phyloP scores from a whole-genome alignment of 2,329 filamentous ascomycete species.

The Exophiala mesophila region DNA sequence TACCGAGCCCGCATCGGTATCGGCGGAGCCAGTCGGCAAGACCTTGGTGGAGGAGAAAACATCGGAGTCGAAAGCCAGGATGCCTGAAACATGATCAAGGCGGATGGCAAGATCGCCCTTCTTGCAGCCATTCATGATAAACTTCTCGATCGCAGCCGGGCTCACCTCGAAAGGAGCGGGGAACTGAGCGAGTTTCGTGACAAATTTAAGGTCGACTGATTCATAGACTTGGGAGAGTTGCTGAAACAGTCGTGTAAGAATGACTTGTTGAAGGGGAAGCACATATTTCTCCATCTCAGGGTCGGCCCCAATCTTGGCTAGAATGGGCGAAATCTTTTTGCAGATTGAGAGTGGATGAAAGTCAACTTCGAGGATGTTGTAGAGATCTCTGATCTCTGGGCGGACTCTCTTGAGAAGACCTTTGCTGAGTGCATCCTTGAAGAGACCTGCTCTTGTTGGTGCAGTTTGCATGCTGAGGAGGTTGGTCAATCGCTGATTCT shows the following conservation, averaged over 20 bases:
- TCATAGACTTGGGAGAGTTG: slow-evolving; percentile 98
- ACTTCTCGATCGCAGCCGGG: slow-evolving; percentile 91
- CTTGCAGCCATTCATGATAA: slow-evolving; percentile 99
- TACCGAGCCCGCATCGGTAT: slow-evolving; percentile 75
- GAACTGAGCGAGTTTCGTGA: slow-evolving; percentile 90
- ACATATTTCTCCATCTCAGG: slow-evolving; percentile 98
- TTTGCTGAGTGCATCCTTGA: slow-evolving; percentile 95
- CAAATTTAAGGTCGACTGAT: slow-evolving; percentile 89
- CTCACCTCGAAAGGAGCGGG: slow-evolving; percentile 93
- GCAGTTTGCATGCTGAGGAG: slow-evolving; percentile 87
- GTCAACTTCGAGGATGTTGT: slow-evolving; percentile 98
- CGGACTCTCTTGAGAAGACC: slow-evolving; percentile 86
- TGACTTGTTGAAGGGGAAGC: slow-evolving; percentile 92
- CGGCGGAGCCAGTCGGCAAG: slow-evolving; percentile 81
- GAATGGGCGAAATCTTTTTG: slow-evolving; percentile 96
- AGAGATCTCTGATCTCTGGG: slow-evolving; percentile 92
- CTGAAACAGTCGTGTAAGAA: slow-evolving; percentile 96
- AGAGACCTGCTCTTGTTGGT: slow-evolving; percentile 81
- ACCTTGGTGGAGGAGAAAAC: slow-evolving; percentile 97
- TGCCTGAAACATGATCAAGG: slow-evolving; percentile 89
- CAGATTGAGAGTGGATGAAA: slow-evolving; percentile 98
- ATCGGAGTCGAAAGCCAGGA: slow-evolving; percentile 95
- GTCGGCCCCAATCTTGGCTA: slow-evolving; percentile 87
- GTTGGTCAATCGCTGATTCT: slow-evolving; percentile 95
- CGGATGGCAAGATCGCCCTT: slow-evolving; percentile 96